Evolutionary conservation across 1,139 yeast genomes (phyloP).

Genomic region (Ogataea hybrid): DNA sequence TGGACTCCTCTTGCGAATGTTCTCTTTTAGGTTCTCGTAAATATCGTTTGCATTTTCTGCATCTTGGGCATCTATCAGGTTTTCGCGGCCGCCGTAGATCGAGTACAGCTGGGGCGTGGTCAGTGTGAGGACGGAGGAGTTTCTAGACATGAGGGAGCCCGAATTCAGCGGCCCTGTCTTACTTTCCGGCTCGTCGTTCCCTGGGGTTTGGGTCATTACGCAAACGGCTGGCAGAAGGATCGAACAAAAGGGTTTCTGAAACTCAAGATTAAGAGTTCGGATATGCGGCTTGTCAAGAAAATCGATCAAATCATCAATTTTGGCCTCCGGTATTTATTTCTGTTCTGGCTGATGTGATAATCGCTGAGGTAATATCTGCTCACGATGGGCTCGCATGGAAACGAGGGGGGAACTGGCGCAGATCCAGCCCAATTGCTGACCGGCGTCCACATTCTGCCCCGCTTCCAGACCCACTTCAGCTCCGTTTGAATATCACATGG

Average conservation of each 20-base stretch:
- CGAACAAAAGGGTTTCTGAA: no score
- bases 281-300: neutral
- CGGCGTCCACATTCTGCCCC: no score
- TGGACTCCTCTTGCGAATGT: conserved; percentile 7
- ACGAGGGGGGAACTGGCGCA: no score
- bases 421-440: no score
- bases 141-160: conserved; percentile 7
- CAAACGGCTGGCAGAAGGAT: no score
- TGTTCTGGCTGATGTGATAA: neutral
- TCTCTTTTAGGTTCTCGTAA: conserved; percentile 19
- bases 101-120: conserved; percentile 51
- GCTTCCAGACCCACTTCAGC: no score
- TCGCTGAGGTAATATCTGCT: neutral
- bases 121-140: conserved; percentile 24
- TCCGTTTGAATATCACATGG: no score
- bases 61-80: conserved; percentile 20
- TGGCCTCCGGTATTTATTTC: conserved; percentile 1
- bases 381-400: no score
- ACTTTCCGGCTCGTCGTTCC: neutral
- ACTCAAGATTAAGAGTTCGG: no score
- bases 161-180: neutral
- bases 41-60: conserved; percentile 21
- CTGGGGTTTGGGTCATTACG: neutral
- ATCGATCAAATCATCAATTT: neutral
- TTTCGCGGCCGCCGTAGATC: conserved; percentile 40